Percentiles rank a stretch among this genome's conserved stretches.
Evolutionary conservation across 805 yeast species (phyloP).

Genomic region (Ogataea sp.): DNA sequence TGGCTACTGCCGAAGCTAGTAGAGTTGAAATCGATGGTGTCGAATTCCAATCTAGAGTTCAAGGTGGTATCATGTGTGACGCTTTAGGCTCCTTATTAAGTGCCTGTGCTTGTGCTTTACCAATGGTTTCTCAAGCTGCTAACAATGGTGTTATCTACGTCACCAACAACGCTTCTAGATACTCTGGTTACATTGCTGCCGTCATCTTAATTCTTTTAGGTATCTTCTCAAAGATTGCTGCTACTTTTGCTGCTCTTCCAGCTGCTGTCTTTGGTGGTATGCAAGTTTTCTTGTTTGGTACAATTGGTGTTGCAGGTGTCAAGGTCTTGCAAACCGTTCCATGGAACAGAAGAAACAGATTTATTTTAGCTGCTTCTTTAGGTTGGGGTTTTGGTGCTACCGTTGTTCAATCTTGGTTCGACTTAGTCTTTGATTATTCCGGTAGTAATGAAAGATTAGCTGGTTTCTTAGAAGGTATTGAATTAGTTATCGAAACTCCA

Average conservation of each 20-base stretch:
- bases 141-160: conserved; percentile 81
- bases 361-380: conserved; percentile 33
- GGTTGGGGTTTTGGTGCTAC: conserved; percentile 35
- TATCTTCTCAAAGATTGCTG: conserved; percentile 66
- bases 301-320: conserved; percentile 25
- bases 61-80: conserved; percentile 78
- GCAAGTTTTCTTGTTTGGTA: conserved; percentile 36
- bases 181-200: conserved; percentile 33
- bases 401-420: conserved; percentile 33
- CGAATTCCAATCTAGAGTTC: conserved; percentile 66
- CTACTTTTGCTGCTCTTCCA: conserved; percentile 67
- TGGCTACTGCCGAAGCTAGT: conserved; percentile 83
- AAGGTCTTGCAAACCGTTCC: conserved; percentile 25
- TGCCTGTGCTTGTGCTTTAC: conserved; percentile 65
- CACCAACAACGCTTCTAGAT: conserved; percentile 73
- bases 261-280: conserved; percentile 69
- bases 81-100: conserved; percentile 65
- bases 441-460: conserved; percentile 28
- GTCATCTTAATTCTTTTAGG: conserved; percentile 75
- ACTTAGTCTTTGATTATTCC: conserved; percentile 29
- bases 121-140: conserved; percentile 78
- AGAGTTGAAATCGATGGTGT: conserved; percentile 67
- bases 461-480: conserved; percentile 35
- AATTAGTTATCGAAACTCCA: conserved; percentile 34
- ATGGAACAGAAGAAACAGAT: conserved; percentile 32